Conservation (phyloP, 139 green algal genomes). For the Medakamo hakoo region DNA sequence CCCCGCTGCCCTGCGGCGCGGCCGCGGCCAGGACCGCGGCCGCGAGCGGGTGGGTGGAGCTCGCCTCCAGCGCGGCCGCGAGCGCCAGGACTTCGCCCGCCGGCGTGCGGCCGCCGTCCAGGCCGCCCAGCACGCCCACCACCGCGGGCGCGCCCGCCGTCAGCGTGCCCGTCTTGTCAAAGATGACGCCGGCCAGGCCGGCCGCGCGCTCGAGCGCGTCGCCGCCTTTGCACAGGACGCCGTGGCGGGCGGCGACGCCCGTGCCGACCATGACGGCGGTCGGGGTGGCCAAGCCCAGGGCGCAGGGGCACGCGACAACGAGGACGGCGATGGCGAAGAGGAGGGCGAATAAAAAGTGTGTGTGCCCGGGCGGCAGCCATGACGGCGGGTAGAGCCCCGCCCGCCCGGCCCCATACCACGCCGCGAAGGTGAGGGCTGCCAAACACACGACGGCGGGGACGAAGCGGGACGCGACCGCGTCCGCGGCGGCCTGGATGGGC, state of each 20-base stretch:
- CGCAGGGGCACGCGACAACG: conserved; percentile 96
- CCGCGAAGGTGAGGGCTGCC: conserved; percentile 50
- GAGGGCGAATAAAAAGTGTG: conserved; percentile 77
- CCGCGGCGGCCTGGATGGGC: conserved; percentile 81
- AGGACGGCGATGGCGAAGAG: conserved; percentile 90
- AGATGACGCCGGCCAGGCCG: conserved; percentile 44
- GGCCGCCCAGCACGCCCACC: neutral
- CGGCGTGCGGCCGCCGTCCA: conserved; percentile 1
- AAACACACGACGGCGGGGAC: conserved; percentile 71
- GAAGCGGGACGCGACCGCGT: conserved; percentile 71
- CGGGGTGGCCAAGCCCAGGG: conserved; percentile 86
- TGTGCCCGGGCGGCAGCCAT: conserved; percentile 68
- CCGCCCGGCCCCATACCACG: conserved; percentile 54
- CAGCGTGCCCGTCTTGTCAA: conserved; percentile 97
- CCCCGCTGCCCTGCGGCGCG: neutral
- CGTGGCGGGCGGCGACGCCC: conserved; percentile 57
- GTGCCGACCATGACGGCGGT: conserved; percentile 97
- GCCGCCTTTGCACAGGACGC: conserved; percentile 91
- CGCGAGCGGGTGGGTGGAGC: conserved; percentile 81
- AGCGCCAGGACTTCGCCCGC: conserved; percentile 37
- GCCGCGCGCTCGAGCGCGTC: conserved; percentile 50
- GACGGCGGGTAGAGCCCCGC: conserved; percentile 19
- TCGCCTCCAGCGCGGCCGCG: conserved; percentile 56
- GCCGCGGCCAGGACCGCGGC: conserved; percentile 40
- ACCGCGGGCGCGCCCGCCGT: conserved; percentile 61